Percentiles rank a stretch among this genome's conserved stretches.
Conservation (phyloP, 1,284 basidiomycete species). For the Pterulicium gracile region DNA sequence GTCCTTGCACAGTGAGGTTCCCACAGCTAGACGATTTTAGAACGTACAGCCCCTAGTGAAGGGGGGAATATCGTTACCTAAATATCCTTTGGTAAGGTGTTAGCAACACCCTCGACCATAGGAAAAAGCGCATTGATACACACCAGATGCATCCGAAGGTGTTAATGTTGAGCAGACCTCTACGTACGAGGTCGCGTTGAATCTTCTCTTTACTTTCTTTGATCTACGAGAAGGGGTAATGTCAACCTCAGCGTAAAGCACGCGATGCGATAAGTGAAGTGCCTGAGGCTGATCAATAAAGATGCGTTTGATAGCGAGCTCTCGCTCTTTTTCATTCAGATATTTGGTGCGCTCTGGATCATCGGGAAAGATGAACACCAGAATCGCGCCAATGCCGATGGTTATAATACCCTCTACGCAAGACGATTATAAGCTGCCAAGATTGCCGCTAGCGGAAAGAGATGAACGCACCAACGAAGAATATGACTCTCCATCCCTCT, state of each 20-base stretch:
- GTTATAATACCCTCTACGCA: not conserved
- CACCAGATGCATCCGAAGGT: not conserved
- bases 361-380: not conserved
- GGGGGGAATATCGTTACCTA: too few relatives aligned
- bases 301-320: not conserved
- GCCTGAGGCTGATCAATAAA: not conserved
- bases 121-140: not conserved
- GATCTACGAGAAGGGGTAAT: not conserved
- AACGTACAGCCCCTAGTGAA: not conserved
- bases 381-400: conserved; percentile 1
- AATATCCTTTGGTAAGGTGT: not conserved
- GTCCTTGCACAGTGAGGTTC: conserved; percentile 2
- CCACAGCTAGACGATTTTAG: too few relatives aligned
- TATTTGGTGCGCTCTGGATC: not conserved
- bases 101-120: not conserved
- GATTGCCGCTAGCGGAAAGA: not conserved
- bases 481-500: not conserved
- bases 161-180: not conserved
- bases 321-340: conserved; percentile 2
- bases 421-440: not conserved
- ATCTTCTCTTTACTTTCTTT: not conserved
- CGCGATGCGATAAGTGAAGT: not conserved
- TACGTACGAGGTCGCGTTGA: not conserved
- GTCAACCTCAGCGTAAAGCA: not conserved
- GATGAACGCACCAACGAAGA: not conserved